Conservation (phyloP, 179 eudicot genomes). For the Corrigiola litoralis region DNA sequence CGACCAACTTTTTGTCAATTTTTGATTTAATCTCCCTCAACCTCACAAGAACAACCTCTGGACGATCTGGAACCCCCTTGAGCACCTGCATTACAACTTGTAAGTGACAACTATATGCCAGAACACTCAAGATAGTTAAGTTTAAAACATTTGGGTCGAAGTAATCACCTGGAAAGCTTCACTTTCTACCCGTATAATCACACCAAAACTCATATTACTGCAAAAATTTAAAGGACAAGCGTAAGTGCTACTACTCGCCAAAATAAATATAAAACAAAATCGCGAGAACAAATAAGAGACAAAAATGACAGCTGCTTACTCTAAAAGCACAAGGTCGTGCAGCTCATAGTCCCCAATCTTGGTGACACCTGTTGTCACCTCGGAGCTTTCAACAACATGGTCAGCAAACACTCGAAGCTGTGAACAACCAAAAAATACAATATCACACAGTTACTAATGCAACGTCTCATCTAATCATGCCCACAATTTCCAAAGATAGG, state of each 20-base stretch:
- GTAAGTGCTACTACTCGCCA: no score
- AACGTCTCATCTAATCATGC: not conserved
- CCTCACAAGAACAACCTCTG: constrained; percentile 80
- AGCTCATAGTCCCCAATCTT: constrained; percentile 92
- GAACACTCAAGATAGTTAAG: constrained; percentile 2
- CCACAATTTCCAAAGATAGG: not conserved
- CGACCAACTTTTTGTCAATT: constrained; percentile 60
- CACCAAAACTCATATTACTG: constrained; percentile 87
- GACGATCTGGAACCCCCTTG: constrained; percentile 88
- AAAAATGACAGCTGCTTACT: constrained; percentile 43
- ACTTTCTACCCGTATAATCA: constrained; percentile 93
- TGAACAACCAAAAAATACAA: constrained; percentile 1
- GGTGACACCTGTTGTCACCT: constrained; percentile 91
- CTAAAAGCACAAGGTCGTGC: constrained; percentile 90
- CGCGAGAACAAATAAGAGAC: not conserved
- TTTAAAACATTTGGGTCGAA: not conserved
- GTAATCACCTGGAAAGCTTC: constrained; percentile 91
- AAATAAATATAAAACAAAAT: not conserved
- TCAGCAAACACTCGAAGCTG: constrained; percentile 96
- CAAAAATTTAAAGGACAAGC: constrained; percentile 25
- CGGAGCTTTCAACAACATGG: constrained; percentile 97
- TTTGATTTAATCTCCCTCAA: constrained; percentile 85
- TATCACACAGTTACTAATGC: not conserved
- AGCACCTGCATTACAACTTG: constrained; percentile 64
- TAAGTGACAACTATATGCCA: constrained; percentile 5